A percentile compares a stretch with the other conserved stretches of the same genome.
phyloP scores from a whole-genome alignment of 1,284 basidiomycete genomes.

The Puccinia coronata region DNA sequence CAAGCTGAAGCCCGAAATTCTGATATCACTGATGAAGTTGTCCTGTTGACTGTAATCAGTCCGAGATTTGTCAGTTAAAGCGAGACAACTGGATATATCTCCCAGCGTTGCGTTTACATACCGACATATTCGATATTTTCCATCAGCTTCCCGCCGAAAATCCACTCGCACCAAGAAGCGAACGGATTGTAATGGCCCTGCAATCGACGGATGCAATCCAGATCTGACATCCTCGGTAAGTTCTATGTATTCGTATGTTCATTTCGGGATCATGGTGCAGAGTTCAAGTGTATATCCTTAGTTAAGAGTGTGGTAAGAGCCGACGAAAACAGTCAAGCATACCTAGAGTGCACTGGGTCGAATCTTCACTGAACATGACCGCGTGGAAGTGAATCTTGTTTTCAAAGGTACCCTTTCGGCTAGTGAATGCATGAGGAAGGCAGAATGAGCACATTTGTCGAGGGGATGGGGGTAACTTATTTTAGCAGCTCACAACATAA shows the following conservation, averaged over 20 bases:
- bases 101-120: background rate
- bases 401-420: background rate
- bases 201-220: background rate
- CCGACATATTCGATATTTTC: constrained; percentile 33
- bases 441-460: too few species aligned
- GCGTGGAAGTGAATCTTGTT: constrained; percentile 46
- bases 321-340: too few species aligned
- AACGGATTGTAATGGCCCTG: background rate
- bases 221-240: constrained; percentile 1
- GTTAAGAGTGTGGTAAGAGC: background rate
- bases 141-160: background rate
- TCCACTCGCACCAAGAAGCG: constrained; percentile 21
- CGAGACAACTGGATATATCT: too few species aligned
- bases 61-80: background rate
- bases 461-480: too few species aligned
- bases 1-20: background rate
- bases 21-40: constrained; percentile 7
- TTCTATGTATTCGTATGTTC: background rate
- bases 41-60: constrained; percentile 31
- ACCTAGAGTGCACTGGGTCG: constrained; percentile 31
- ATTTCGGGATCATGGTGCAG: too few species aligned
- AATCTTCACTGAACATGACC: constrained; percentile 44
- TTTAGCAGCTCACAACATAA: background rate
- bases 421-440: background rate
- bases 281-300: background rate